Evolutionary conservation across 768 basidiomycete species (phyloP).

Genomic region (Rhizopogon vesiculosus): DNA sequence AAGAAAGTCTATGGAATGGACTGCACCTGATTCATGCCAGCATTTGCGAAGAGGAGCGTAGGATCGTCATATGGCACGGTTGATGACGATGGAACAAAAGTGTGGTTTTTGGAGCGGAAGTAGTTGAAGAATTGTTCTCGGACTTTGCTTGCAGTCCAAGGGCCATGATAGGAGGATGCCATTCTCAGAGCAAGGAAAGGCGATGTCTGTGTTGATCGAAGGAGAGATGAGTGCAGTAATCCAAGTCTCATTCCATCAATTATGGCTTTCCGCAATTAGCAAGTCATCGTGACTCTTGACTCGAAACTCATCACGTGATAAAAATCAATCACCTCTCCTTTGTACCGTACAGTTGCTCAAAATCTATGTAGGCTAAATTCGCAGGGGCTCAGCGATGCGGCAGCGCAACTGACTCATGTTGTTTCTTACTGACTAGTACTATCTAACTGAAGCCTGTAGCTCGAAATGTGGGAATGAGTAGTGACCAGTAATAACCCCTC

Average conservation of each 20-base stretch:
- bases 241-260: slow-evolving; percentile 5
- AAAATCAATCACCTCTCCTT: background rate
- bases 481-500: background rate
- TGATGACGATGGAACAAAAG: slow-evolving; percentile 85
- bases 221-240: slow-evolving; percentile 7
- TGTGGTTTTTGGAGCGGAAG: slow-evolving; percentile 76
- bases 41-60: slow-evolving; percentile 96
- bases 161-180: slow-evolving; percentile 27
- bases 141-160: slow-evolving; percentile 80
- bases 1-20: background rate
- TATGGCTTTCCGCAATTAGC: slow-evolving; percentile 3
- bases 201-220: slow-evolving; percentile 18
- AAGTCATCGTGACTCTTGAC: background rate
- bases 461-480: too few species aligned
- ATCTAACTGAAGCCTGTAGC: too few species aligned
- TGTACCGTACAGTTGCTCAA: background rate
- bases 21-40: slow-evolving; percentile 90
- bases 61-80: slow-evolving; percentile 98
- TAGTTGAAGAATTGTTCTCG: slow-evolving; percentile 89
- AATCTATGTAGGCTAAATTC: too few species aligned
- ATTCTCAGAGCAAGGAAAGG: slow-evolving; percentile 15
- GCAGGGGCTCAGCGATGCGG: too few species aligned
- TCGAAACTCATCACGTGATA: slow-evolving; percentile 3
- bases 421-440: background rate
- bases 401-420: too few species aligned